Percentiles rank a stretch among this genome's conserved stretches.
These are phyloP conservation scores for Candolleomyces efflorescens DNA, from an alignment of 768 basidiomycete genomes.

Conservation along the genomic window DNA sequence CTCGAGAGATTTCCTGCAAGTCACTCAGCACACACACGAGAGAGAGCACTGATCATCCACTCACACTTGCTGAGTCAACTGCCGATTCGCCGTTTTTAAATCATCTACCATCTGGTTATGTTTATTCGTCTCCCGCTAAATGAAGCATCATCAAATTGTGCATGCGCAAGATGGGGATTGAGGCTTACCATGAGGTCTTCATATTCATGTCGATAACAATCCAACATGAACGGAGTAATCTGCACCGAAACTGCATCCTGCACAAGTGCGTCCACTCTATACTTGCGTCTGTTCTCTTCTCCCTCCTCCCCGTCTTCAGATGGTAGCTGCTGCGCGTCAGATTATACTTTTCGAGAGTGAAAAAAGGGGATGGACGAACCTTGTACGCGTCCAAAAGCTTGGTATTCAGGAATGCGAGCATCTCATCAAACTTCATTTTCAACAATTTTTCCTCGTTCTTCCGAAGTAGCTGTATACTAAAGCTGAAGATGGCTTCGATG, in stretches of 20 bases:
- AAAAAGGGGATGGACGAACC: conserved; percentile 19
- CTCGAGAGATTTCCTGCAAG: conserved; percentile 76
- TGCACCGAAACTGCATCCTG: conserved; percentile 79
- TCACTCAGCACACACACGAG: conserved; percentile 4
- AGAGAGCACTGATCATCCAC: conserved; percentile 22
- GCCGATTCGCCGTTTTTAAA: conserved; percentile 75
- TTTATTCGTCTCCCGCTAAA: conserved; percentile 65
- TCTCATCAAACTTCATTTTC: conserved; percentile 85
- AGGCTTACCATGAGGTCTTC: conserved; percentile 60
- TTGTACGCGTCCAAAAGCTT: conserved; percentile 83
- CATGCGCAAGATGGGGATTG: neutral
- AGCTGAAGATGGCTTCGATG: conserved; percentile 95
- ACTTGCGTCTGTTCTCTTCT: conserved; percentile 31
- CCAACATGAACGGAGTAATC: conserved; percentile 96
- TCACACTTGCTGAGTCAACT: conserved; percentile 74
- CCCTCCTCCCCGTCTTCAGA: conserved; percentile 23
- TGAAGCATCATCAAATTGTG: neutral
- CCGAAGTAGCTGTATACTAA: conserved; percentile 81
- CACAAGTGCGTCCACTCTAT: conserved; percentile 80
- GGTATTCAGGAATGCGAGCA: conserved; percentile 78
- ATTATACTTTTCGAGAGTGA: no score
- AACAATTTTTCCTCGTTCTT: conserved; percentile 83
- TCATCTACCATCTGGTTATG: conserved; percentile 83
- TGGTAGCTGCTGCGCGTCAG: conserved; percentile 13
- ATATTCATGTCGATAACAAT: conserved; percentile 85